Evolutionary conservation across 306 rosid species (phyloP).

Genomic region (Vigna reflexopilosa): DNA sequence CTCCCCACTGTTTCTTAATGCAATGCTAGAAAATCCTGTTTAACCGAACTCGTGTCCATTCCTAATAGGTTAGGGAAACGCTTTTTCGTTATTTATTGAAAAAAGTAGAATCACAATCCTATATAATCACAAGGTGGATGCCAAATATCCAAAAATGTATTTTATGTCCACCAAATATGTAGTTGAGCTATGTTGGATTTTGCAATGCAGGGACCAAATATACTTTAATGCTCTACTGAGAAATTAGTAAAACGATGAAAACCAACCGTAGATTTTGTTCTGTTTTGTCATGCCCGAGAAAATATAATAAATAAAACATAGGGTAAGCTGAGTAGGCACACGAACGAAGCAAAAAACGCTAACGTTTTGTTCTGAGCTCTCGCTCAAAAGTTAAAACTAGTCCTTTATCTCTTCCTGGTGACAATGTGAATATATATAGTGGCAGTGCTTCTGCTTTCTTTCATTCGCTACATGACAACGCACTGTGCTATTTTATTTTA

Average conservation of each 20-base stretch:
- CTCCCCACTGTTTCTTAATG: neutral
- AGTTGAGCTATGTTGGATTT: constrained; percentile 11
- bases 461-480: constrained; percentile 34
- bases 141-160: constrained; percentile 15
- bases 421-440: constrained; percentile 42
- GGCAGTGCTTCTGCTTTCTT: constrained; percentile 9
- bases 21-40: neutral
- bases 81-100: neutral
- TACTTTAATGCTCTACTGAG: neutral
- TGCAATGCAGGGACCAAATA: constrained; percentile 21
- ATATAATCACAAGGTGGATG: neutral
- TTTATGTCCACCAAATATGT: neutral
- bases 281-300: neutral
- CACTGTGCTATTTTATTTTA: no score
- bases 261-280: constrained; percentile 42
- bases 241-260: constrained; percentile 37
- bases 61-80: neutral
- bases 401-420: constrained; percentile 36
- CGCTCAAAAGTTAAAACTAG: constrained; percentile 51
- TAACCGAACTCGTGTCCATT: constrained; percentile 3
- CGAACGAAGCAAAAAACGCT: constrained; percentile 31
- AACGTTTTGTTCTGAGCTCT: constrained; percentile 9
- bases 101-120: no score
- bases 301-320: no score
- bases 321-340: neutral